phyloP scores from a whole-genome alignment of 345 rosid species.

The Eucalyptus virginea region DNA sequence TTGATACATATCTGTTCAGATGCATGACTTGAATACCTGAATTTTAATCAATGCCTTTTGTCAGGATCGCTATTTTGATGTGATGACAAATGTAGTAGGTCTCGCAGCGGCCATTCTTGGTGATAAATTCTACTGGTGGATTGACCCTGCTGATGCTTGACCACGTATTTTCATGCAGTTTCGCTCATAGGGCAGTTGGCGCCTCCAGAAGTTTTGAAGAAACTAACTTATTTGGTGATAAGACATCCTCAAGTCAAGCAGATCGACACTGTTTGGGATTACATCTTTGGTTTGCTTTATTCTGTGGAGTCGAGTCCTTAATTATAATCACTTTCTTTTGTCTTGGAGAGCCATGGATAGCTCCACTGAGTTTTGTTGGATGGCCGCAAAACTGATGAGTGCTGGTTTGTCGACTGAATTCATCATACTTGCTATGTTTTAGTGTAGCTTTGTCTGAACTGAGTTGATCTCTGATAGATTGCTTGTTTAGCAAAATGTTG shows the following conservation, averaged over 20 bases:
- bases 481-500: not conserved
- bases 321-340: not conserved
- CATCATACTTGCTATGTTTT: not conserved
- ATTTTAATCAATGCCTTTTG: not conserved
- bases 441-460: not conserved
- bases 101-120: slow-evolving; percentile 76
- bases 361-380: not conserved
- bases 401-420: not conserved
- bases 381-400: not conserved
- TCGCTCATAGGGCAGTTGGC: slow-evolving; percentile 89
- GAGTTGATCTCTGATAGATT: not conserved
- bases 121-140: slow-evolving; percentile 74
- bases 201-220: slow-evolving; percentile 70
- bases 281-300: slow-evolving; percentile 81
- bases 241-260: slow-evolving; percentile 68
- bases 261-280: slow-evolving; percentile 79
- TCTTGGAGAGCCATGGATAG: not conserved
- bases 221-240: slow-evolving; percentile 60
- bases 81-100: slow-evolving; percentile 76
- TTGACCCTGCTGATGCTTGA: slow-evolving; percentile 72
- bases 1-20: not conserved
- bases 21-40: not conserved
- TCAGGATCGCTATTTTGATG: slow-evolving; percentile 90
- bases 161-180: slow-evolving; percentile 21
- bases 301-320: slow-evolving; percentile 67